Evolutionary conservation across 495 filamentous ascomycete species (phyloP), one percentile per base, ranked within the genome.

Genomic region (Neurospora sp.): DNA sequence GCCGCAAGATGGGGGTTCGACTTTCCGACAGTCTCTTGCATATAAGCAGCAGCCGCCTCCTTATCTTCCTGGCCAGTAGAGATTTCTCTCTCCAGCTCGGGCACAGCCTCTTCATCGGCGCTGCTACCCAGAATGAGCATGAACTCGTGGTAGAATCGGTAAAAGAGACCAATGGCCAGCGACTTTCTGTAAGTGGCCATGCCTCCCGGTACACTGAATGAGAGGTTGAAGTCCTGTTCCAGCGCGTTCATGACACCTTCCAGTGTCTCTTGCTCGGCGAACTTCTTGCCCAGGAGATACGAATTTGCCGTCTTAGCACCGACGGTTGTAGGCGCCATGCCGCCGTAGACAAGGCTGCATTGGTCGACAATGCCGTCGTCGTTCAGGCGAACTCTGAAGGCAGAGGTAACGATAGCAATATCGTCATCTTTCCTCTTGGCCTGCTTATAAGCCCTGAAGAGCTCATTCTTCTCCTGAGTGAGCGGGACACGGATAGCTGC

Each of bases 111-210:
- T 31, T 79, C 76, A 76, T 93, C 91, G 27, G 86, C 80, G 38
- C 86, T 81, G 0, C 79, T 80, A 38, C 85, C 81, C 7, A 90
- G 76, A 42, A 81, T 79, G 8, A 83, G 79, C 73, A 89, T 79
- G 3, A 87, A 83, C 42, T 89, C 88, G 71, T 97, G 91, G 78
- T 94, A 97, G 78, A 94, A 97, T 31, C 91, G 88, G 80, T 95
- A 96, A 82, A 96, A 95, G 85, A 97, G 94, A 4, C 92, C 88
- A 48, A 98, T 84, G 0, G 95, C 95, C 48, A 98, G 84, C 14
- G 94, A 93, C 76, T 96, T 97, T 31, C 95, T 86, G 81, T 97
- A 98, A 3, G 92, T 96, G 12, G 95, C 94, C 95, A 98, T 98
- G 44, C 95, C 95, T 73, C 95, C 95, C 0, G 94, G 94, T 1